Percentiles rank a stretch among this genome's conserved stretches.
Evolutionary conservation across 352 stramenopile species (phyloP).

Genomic region (Stramenopiles sp.): DNA sequence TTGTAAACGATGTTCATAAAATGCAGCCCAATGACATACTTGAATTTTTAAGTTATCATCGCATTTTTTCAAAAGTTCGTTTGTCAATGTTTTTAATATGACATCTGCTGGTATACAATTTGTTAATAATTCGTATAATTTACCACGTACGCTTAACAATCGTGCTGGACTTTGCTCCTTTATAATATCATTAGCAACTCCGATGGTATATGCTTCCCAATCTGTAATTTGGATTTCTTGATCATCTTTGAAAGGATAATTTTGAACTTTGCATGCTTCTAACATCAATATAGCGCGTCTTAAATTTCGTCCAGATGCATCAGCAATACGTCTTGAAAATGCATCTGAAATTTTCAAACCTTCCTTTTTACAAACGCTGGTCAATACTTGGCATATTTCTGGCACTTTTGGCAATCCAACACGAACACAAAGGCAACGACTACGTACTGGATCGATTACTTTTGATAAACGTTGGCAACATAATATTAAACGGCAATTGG

Average conservation of each 20-base stretch:
- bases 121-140: constrained; percentile 92
- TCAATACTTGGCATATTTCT: constrained; percentile 25
- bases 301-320: constrained; percentile 78
- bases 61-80: constrained; percentile 72
- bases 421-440: constrained; percentile 76
- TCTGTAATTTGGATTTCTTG: constrained; percentile 64
- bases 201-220: constrained; percentile 91
- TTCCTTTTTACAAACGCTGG: constrained; percentile 71
- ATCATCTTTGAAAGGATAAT: constrained; percentile 53
- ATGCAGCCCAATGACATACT: constrained; percentile 56
- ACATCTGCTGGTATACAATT: constrained; percentile 94
- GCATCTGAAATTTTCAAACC: constrained; percentile 54
- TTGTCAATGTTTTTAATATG: constrained; percentile 70
- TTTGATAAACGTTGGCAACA: constrained; percentile 88
- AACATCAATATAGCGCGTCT: constrained; percentile 88
- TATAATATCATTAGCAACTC: constrained; percentile 74
- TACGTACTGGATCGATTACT: constrained; percentile 91
- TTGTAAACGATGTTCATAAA: constrained; percentile 83
- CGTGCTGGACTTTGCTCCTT: constrained; percentile 77
- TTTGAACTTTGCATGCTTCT: constrained; percentile 61
- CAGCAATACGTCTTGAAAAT: constrained; percentile 66
- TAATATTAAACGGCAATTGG: constrained; percentile 84
- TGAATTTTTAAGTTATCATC: constrained; percentile 90
- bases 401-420: constrained; percentile 75
- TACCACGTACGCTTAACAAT: constrained; percentile 75